Base-by-base conservation (phyloP, 2,329 filamentous ascomycete species). In the Aspergillus sp. region DNA sequence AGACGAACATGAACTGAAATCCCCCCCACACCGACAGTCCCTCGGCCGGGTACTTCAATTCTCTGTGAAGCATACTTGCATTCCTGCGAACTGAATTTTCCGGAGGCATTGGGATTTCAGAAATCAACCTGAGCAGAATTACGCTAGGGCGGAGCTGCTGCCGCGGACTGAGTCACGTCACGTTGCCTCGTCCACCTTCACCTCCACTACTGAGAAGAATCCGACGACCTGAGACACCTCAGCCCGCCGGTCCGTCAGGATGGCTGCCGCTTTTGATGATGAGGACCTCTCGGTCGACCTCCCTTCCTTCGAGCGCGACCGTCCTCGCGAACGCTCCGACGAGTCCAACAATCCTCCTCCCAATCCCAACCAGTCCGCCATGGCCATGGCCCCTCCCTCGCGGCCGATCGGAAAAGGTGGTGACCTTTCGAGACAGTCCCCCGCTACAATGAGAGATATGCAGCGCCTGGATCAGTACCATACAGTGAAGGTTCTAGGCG, bases 401-500 rank as follows among this genome's bases (percentile, higher is more conserved):
- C 72, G 70, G 49, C 70, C 72, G 55, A 66, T 67, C 66, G 70
- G 67, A 53, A 67, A 66, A 61, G 59, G 55, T 60, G 53, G 46
- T 54, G 73, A 71, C 37, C 58, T 64, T 46, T 54, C 61, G 21
- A 69, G 62, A 63, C 76, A 79, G 72, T 80, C 76, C 58, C 77
- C 76, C 40, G 73, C 71, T 61, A 81, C 76, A 65, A 79, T 71
- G 66, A 75, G 79, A 78, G 85, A 87, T 63, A 91, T 90, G 79
- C 90, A 93, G 79, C 87, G 93, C 65, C 87, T 98, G 70, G 92
- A 92, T 64, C 90, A 93, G 76, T 99, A 99, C 80, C 90, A 90
- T 68, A 88, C 97, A 57, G 83, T 96, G 66, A 89, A 88, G 73
- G 97, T 93, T 15, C 84, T 99, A 14, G 95, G 95, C 56, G 95